These are phyloP conservation scores for Quercus parvula DNA, from an alignment of 306 rosid genomes.

Conservation along the genomic window DNA sequence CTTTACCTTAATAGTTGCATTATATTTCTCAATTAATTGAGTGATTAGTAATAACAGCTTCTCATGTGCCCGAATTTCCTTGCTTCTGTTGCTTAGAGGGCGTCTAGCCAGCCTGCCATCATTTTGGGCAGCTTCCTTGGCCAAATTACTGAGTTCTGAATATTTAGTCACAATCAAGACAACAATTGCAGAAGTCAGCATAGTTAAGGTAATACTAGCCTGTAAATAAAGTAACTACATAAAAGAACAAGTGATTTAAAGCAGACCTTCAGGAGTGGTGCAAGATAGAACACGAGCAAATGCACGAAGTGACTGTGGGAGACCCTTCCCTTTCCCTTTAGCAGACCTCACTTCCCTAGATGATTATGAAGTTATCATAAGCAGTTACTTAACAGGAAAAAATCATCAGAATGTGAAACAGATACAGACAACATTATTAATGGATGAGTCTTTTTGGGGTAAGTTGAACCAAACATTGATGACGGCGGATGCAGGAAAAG, in stretches of 20 bases:
- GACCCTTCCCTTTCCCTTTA: conserved; percentile 63
- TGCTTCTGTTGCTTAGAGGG: conserved; percentile 47
- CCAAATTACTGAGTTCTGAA: conserved; percentile 56
- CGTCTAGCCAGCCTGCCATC: conserved; percentile 80
- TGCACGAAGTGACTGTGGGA: conserved; percentile 80
- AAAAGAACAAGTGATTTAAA: not conserved
- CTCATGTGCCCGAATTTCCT: conserved; percentile 66
- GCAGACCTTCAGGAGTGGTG: conserved; percentile 43
- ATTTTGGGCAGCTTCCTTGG: conserved; percentile 49
- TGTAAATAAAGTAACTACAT: not conserved
- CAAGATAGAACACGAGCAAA: conserved; percentile 67
- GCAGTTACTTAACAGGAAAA: not conserved
- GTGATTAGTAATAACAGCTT: conserved; percentile 43
- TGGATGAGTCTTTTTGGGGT: not conserved
- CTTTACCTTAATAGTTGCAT: conserved; percentile 50
- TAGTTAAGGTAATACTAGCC: not conserved
- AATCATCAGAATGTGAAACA: not conserved
- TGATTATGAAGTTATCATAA: conserved; percentile 15
- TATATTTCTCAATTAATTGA: conserved; percentile 40
- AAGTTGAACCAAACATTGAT: not conserved
- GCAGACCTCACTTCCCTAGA: conserved; percentile 59
- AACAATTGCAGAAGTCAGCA: conserved; percentile 9
- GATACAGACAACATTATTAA: not conserved
- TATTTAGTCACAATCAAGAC: conserved; percentile 23
- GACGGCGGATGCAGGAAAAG: not conserved